Evolutionary conservation across 345 rosid species (phyloP).

Genomic region (Eucalyptus grandis): DNA sequence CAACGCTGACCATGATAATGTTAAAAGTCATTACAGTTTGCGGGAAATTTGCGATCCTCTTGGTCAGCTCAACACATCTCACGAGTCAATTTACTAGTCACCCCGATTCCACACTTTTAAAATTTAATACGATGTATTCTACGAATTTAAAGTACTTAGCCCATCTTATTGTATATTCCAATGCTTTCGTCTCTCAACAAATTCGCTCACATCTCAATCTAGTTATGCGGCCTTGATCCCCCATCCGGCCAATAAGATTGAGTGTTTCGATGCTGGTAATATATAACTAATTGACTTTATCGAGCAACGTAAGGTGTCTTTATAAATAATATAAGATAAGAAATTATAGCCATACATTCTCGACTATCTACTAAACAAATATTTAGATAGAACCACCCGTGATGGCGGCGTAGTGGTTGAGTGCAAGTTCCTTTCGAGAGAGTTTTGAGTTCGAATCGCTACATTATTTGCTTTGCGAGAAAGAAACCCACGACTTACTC

Average conservation of each 20-base stretch:
- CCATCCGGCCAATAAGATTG: background rate
- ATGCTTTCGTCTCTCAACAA: too few relatives aligned
- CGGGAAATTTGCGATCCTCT: background rate
- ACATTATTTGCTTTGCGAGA: too few relatives aligned
- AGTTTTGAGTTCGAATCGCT: too few relatives aligned
- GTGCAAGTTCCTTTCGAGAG: too few relatives aligned
- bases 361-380: background rate
- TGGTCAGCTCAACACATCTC: background rate
- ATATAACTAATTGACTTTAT: background rate
- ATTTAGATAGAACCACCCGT: background rate
- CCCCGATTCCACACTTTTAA: background rate
- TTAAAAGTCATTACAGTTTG: background rate
- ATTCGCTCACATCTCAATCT: background rate
- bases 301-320: fast-evolving
- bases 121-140: background rate
- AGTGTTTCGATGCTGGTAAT: fast-evolving
- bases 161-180: background rate
- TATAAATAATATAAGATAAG: background rate
- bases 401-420: background rate
- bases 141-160: background rate
- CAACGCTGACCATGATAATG: background rate
- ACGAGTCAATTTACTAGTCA: background rate
- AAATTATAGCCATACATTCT: background rate
- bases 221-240: background rate
- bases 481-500: too few relatives aligned